A percentile compares a stretch with the other conserved stretches of the same genome.
Conservation (phyloP, 2,329 filamentous ascomycete genomes). For the Knufia petricola region DNA sequence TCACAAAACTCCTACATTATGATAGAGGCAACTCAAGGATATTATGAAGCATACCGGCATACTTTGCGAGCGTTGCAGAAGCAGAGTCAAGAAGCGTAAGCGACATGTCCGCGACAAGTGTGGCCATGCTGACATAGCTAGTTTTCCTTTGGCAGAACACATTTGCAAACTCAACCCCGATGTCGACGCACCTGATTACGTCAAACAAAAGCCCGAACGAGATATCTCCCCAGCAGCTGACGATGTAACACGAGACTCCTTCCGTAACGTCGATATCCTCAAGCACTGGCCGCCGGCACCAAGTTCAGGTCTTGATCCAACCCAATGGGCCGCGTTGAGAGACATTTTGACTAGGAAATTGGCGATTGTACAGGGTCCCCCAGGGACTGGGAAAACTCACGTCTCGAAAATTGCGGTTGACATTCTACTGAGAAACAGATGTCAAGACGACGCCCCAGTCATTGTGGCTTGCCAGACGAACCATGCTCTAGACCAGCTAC, state of each 20-base stretch:
- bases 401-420: conserved; percentile 65
- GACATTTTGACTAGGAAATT: conserved; percentile 63
- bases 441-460: conserved; percentile 53
- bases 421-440: conserved; percentile 52
- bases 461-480: conserved; percentile 82
- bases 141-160: conserved; percentile 37
- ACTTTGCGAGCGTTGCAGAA: conserved; percentile 64
- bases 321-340: conserved; percentile 59
- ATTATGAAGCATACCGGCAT: conserved; percentile 68
- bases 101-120: background rate
- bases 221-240: conserved; percentile 39
- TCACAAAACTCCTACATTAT: conserved; percentile 62
- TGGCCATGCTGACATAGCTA: conserved; percentile 20
- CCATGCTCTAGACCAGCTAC: conserved; percentile 75
- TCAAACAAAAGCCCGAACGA: conserved; percentile 40
- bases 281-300: conserved; percentile 42
- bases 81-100: conserved; percentile 44
- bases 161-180: conserved; percentile 32
- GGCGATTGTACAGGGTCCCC: conserved; percentile 74
- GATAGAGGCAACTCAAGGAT: conserved; percentile 64
- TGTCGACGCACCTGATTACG: conserved; percentile 44
- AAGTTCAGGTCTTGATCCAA: conserved; percentile 52
- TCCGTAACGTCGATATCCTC: conserved; percentile 45
- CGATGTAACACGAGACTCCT: conserved; percentile 26
- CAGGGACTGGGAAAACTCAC: conserved; percentile 70